Percentiles rank a stretch among this genome's conserved stretches.
phyloP scores from a whole-genome alignment of 805 yeast species.

The Priceomyces melissophilus region DNA sequence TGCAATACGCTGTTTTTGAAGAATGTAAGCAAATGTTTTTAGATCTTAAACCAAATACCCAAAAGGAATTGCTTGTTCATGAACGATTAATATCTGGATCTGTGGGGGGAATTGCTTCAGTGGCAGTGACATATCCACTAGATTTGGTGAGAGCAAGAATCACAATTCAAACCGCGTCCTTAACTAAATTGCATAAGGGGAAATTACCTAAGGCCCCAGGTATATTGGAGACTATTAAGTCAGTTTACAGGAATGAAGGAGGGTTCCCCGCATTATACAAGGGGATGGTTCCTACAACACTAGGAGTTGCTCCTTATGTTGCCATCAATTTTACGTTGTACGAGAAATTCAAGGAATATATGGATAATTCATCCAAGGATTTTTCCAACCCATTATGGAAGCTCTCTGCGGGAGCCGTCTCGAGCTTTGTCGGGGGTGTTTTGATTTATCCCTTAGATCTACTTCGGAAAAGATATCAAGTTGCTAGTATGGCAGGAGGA shows the following conservation, averaged over 20 bases:
- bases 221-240: slow-evolving; percentile 51
- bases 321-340: slow-evolving; percentile 89
- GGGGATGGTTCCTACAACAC: slow-evolving; percentile 85
- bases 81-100: slow-evolving; percentile 77
- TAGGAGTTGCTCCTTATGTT: slow-evolving; percentile 95
- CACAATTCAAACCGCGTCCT: slow-evolving; percentile 79
- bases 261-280: slow-evolving; percentile 74
- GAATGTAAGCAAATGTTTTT: slow-evolving; percentile 43
- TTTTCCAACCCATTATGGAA: slow-evolving; percentile 51
- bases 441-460: slow-evolving; percentile 89
- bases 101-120: slow-evolving; percentile 76
- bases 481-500: slow-evolving; percentile 72
- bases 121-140: slow-evolving; percentile 83
- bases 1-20: slow-evolving; percentile 86
- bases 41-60: slow-evolving; percentile 8
- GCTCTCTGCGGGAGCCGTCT: slow-evolving; percentile 73
- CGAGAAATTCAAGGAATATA: slow-evolving; percentile 68
- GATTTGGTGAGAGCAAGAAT: slow-evolving; percentile 89
- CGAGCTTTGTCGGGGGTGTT: slow-evolving; percentile 89
- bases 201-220: slow-evolving; percentile 64
- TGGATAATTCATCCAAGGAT: slow-evolving; percentile 32
- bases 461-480: slow-evolving; percentile 86
- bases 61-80: slow-evolving; percentile 40
- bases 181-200: slow-evolving; percentile 46
- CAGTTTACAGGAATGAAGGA: slow-evolving; percentile 75